Evolutionary conservation across 202 grass and related monocot genomes (phyloP).

Genomic region (Zoysia matrella): DNA sequence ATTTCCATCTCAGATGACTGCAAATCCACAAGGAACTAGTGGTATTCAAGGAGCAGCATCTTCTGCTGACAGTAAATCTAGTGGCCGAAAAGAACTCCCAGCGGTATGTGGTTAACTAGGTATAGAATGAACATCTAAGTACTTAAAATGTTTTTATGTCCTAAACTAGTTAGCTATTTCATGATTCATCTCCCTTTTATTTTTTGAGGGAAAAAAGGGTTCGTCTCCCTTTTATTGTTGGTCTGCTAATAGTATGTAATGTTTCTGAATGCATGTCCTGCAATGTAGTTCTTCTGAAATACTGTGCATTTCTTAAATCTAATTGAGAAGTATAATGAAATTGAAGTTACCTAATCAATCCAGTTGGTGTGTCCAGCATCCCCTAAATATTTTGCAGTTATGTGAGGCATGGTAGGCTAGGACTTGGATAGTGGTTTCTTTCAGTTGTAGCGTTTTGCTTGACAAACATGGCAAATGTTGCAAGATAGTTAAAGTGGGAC

Average conservation of each 20-base stretch:
- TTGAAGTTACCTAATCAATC: background rate
- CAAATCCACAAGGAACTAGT: constrained; percentile 50
- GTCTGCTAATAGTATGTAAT: background rate
- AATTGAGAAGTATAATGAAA: background rate
- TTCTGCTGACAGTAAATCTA: constrained; percentile 59
- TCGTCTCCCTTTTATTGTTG: background rate
- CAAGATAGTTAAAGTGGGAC: background rate
- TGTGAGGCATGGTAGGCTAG: background rate
- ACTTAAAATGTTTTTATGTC: background rate
- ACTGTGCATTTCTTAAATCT: background rate
- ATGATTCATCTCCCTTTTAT: background rate
- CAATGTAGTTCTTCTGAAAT: constrained; percentile 8
- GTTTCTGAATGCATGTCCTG: background rate
- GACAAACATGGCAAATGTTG: background rate
- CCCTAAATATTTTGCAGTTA: background rate
- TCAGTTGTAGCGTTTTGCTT: background rate
- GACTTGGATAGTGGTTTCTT: background rate
- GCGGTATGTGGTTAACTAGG: constrained; percentile 50
- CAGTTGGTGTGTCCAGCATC: background rate
- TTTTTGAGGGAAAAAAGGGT: no score
- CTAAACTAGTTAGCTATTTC: constrained; percentile 6
- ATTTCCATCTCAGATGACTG: constrained; percentile 49
- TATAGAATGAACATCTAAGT: constrained; percentile 7
- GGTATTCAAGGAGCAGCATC: constrained; percentile 60
- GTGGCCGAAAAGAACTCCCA: constrained; percentile 84